Evolutionary conservation across 495 filamentous ascomycete genomes (phyloP), one percentile per base, ranked within the genome.

Genomic region (Penicillium atrosanguineum): DNA sequence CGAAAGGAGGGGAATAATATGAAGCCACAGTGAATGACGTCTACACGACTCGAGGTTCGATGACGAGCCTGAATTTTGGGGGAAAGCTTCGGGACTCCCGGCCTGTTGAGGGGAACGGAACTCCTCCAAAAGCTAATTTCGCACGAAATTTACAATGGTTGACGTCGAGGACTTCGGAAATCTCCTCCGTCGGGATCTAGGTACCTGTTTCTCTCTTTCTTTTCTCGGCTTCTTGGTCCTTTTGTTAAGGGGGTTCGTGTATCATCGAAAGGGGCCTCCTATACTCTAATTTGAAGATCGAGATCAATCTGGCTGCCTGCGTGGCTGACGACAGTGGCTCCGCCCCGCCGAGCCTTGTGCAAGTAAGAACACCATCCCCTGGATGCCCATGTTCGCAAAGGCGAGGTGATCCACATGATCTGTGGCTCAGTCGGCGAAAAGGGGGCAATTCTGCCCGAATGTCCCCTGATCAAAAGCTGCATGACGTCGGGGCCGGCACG

Each of bases 161-260:
- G 59, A 62, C 59, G 59, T 62, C 52, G 47, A 52, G 59, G 49
- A 59, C 51, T 54, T 44, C 59, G 59, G 55, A 56, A 55, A 16
- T 59, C 16, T 16, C 8, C 20, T 18, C 59, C 59, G 51, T 29
- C 15, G 28, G 34, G 4, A 20, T 11, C 21, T 14, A 2, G 25
- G 23, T 44, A 7, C 43, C 7, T 45, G 15, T 42, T 36, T 36
- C 28, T 29, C 25, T 15, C n/a, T n/a, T 25, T 36, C 6, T 34
- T 7, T 15, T 6, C 16, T 16, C 11, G 14, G 9, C 31, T 47
- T 20, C 45, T 23, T 28, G 15, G 15, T 43, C 11, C 12, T 6
- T 23, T 44, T 16, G 28, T 51, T 18, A 4, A 16, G 28, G 12
- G 44, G 42, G 12, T 2, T 23, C 5, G 31, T 15, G 44, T 21